Evolutionary conservation across 2,329 filamentous ascomycete genomes (phyloP).

Genomic region (Lizonia empirigonia): DNA sequence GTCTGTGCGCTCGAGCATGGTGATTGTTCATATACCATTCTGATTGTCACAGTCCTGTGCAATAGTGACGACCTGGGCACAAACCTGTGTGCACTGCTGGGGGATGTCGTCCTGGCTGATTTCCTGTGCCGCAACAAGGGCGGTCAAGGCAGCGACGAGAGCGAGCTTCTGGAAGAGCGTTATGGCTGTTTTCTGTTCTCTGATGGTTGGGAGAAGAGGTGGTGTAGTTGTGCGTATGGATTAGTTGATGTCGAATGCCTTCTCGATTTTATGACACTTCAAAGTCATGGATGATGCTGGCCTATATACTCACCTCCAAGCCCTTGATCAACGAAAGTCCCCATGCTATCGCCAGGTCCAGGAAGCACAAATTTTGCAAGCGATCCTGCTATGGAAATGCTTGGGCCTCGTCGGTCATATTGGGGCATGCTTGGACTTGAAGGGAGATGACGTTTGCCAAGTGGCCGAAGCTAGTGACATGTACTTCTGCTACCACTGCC

Average conservation of each 20-base stretch:
- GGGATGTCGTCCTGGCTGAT: constrained; percentile 41
- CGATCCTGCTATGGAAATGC: not conserved
- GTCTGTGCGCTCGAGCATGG: not conserved
- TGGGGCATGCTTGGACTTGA: constrained; percentile 2
- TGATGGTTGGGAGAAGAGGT: not conserved
- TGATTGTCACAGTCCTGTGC: constrained; percentile 33
- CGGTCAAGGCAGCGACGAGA: constrained; percentile 32
- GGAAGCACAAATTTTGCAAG: not conserved
- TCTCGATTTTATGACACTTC: not conserved
- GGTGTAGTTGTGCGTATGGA: not conserved
- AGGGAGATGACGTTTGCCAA: constrained; percentile 10
- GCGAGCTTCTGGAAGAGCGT: constrained; percentile 34
- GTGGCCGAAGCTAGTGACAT: constrained; percentile 1
- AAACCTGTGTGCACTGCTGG: constrained; percentile 35
- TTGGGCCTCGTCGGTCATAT: not conserved
- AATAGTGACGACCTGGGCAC: constrained; percentile 31
- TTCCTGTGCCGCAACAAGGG: constrained; percentile 33
- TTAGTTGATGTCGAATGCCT: not conserved
- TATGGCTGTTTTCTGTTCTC: not conserved
- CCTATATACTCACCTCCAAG: constrained; percentile 6
- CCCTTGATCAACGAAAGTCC: not conserved
- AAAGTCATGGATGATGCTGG: not conserved
- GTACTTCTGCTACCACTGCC: not conserved
- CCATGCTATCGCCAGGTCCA: constrained; percentile 1
- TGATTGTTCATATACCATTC: constrained; percentile 18